These are phyloP conservation scores for Endogone sp. DNA, from an alignment of 192 early-diverging fungal genomes.

Conservation along the genomic window DNA sequence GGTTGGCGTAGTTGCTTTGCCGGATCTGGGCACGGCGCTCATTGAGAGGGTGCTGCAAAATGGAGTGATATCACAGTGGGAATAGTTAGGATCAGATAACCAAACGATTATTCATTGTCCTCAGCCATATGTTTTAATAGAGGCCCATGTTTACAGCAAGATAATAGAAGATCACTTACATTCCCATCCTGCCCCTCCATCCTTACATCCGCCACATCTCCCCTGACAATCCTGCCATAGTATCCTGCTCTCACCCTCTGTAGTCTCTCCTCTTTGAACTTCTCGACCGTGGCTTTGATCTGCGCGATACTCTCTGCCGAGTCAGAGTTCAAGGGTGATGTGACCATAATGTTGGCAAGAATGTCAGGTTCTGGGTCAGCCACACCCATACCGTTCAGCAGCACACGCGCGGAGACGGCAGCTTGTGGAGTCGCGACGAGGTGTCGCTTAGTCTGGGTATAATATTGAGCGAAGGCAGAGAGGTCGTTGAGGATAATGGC, in stretches of 20 bases:
- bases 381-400: neutral
- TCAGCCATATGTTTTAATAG: no score
- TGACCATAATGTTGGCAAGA: neutral
- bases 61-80: no score
- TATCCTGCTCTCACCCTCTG: neutral
- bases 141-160: neutral
- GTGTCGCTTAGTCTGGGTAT: neutral
- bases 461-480: neutral
- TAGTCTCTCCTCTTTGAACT: neutral
- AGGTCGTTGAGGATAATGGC: neutral
- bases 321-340: neutral
- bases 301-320: neutral
- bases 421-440: constrained; percentile 4
- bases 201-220: neutral
- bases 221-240: neutral
- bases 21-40: neutral
- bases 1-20: neutral
- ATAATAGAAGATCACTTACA: neutral
- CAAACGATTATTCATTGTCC: no score
- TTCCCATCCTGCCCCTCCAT: neutral
- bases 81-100: no score
- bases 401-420: neutral
- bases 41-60: neutral
- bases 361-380: neutral
- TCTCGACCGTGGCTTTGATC: neutral